Evolutionary conservation across 805 yeast genomes (phyloP), one percentile per base, ranked within the genome.

Genomic region (Tetrapisispora nanseiensis): DNA sequence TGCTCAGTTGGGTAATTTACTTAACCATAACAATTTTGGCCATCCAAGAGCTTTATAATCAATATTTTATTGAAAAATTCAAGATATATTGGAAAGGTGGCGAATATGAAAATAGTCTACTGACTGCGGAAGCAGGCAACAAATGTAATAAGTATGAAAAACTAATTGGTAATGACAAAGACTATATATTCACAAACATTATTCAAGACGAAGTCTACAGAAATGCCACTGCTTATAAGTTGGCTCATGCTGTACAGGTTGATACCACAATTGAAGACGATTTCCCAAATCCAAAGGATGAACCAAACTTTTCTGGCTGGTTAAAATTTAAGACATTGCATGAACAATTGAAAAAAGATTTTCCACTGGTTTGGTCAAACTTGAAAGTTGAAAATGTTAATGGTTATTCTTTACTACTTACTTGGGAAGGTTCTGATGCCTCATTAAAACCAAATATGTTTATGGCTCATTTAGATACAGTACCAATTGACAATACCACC

Each of bases 381-480:
- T 62, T 80, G 43, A 66, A 70, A 30, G 62, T 79, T 10, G 76
- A 72, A 40, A 69, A 63, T 24, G 73, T 83, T 40, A 83, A 84
- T 52, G 71, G 75, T 18, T 69, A 78, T 44, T 90, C 86, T 4
- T 61, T 85, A 41, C 67, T 86, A 4, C 71, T 69, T 55, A 78
- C 84, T 19, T 76, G 82, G 74, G 58, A 71, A 46, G 95, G 95
- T 11, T 56, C 73, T 3, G 56, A 74, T 33, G 24, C 52, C 6
- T 46, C 57, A 2, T 61, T 79, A 49, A 78, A 81, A 56, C 95
- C 95, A 11, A 51, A 80, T 15, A 50, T 86, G 61, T 64, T 84
- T 34, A 74, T 82, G 59, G 90, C 92, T 4, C 95, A 86, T 58
- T 86, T 80, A 56, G 95, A 86, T 55, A 86, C 81, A 1, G 95